A percentile compares a stretch with the other conserved stretches of the same genome.
Conservation (phyloP, 2,329 filamentous ascomycete genomes). For the Coccinonectria pachysandricola region DNA sequence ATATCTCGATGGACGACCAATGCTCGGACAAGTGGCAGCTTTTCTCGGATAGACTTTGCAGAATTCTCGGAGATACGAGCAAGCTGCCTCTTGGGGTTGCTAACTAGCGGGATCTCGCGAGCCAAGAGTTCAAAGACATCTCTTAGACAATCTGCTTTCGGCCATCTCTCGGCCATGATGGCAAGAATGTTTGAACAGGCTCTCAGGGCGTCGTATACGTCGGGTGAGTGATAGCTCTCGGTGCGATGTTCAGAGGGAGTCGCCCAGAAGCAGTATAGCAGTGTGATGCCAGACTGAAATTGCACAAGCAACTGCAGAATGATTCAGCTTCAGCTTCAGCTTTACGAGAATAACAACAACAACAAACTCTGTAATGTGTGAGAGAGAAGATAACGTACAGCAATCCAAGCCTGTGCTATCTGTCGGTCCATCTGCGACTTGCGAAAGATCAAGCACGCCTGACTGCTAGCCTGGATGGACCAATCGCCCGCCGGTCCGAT, state of each 20-base stretch:
- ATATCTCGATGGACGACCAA: slow-evolving; percentile 5
- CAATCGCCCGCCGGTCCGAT: slow-evolving; percentile 2
- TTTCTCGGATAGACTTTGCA: slow-evolving; percentile 1
- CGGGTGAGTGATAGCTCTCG: slow-evolving; percentile 2
- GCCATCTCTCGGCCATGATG: slow-evolving; percentile 5
- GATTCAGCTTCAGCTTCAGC: not conserved
- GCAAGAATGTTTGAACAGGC: slow-evolving; percentile 5
- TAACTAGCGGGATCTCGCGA: slow-evolving; percentile 2
- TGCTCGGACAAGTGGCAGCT: slow-evolving; percentile 1
- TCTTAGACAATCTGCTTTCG: slow-evolving; percentile 3
- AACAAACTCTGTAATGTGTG: not conserved
- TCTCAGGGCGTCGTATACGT: slow-evolving; percentile 4
- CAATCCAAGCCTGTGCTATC: slow-evolving; percentile 4
- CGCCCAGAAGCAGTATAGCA: slow-evolving; percentile 4
- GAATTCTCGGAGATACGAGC: too few species aligned
- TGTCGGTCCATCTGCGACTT: slow-evolving; percentile 4
- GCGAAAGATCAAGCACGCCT: slow-evolving; percentile 3
- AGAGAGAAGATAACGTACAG: slow-evolving; percentile 1
- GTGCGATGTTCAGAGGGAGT: slow-evolving; percentile 2
- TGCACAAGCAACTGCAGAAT: slow-evolving; percentile 3
- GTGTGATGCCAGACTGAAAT: slow-evolving; percentile 5
- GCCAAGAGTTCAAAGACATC: slow-evolving; percentile 5
- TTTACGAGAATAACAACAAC: too few species aligned
- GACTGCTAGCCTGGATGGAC: slow-evolving; percentile 4
- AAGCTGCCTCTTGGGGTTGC: not conserved